Evolutionary conservation across 1,139 yeast species (phyloP), one percentile per base, ranked within the genome.

Genomic region (Saccharomycopsis hybrid): DNA sequence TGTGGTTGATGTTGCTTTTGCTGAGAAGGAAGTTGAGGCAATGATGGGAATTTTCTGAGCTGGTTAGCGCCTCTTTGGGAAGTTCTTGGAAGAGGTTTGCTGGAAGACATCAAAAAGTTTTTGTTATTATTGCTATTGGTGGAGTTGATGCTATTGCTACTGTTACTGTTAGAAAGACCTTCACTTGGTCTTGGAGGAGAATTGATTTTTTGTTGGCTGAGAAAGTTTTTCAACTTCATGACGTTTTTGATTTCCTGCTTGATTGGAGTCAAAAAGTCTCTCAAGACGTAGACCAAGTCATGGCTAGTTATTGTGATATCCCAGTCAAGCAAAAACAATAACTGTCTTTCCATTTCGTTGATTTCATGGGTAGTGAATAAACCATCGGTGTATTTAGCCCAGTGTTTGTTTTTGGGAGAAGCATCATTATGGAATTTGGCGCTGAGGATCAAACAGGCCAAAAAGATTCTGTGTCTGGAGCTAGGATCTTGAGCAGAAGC

Each of bases 401-500:
- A 92, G 71, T 90, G 96, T 68, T 85, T 89, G 69, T 92, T 92
- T 65, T 90, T 77, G 47, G 97, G 98, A 18, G 94, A 82, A 2
- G 95, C 83, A 69, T 92, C 98, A 66, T 92, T 92, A 57, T 90
- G 76, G 56, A 82, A 82, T 69, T 92, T 92, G 28, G 97, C 96
- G 39, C 95, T 85, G 55, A 92, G 71, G 49, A 92, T 86, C 55
- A 92, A 73, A 43, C 96, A 80, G 0, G 96, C 95, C 51, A 92
- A 71, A 58, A 92, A 90, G 54, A 92, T 86, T 55, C 97, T 76
- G 69, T 92, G 97, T 63, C 95, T 79, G 4, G 97, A 68, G 13
- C 55, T 48, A 9, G 54, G 51, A 29, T 50, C 54, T 18, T 54
- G 59, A 33, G 92, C 92, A 59, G 79, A 82, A 35, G 90, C 86